Evolutionary conservation across 345 rosid genomes (phyloP).

Genomic region (Raphanus raphanistrum): DNA sequence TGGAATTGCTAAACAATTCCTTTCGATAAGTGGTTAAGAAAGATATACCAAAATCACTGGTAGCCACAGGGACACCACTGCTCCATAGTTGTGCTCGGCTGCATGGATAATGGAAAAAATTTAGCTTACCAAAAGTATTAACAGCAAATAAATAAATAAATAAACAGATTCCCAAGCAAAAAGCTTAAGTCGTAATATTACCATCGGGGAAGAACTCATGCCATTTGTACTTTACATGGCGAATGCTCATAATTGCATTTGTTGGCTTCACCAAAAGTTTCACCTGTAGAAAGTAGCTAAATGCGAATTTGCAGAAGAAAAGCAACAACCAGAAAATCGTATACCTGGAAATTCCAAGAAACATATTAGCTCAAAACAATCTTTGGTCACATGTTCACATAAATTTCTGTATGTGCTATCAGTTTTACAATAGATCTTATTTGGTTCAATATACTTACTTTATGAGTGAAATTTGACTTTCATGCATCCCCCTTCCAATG

Average conservation of each 20-base stretch:
- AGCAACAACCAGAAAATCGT: constrained; percentile 88
- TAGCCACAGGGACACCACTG: constrained; percentile 77
- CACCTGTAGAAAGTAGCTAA: constrained; percentile 88
- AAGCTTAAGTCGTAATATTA: constrained; percentile 29
- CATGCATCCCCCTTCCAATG: constrained; percentile 98
- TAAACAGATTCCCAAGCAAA: not conserved
- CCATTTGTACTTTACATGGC: constrained; percentile 68
- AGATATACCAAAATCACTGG: constrained; percentile 70
- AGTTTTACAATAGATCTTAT: constrained; percentile 5
- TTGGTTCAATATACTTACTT: constrained; percentile 58
- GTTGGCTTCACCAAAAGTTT: constrained; percentile 90
- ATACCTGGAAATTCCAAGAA: constrained; percentile 58
- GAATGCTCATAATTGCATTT: constrained; percentile 73
- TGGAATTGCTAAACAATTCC: constrained; percentile 2
- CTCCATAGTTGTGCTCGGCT: constrained; percentile 76
- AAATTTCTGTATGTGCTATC: constrained; percentile 11
- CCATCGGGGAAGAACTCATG: constrained; percentile 91
- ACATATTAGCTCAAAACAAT: constrained; percentile 15
- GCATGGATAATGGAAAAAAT: constrained; percentile 33
- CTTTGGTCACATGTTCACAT: constrained; percentile 8
- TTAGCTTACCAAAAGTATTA: constrained; percentile 10
- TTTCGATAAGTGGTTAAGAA: constrained; percentile 2
- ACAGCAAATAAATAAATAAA: not conserved
- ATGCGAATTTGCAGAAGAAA: constrained; percentile 62
- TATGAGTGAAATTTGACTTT: constrained; percentile 83